These are phyloP conservation scores for Rubroboletus pulcherrimus DNA, from an alignment of 768 basidiomycete genomes.

Conservation along the genomic window DNA sequence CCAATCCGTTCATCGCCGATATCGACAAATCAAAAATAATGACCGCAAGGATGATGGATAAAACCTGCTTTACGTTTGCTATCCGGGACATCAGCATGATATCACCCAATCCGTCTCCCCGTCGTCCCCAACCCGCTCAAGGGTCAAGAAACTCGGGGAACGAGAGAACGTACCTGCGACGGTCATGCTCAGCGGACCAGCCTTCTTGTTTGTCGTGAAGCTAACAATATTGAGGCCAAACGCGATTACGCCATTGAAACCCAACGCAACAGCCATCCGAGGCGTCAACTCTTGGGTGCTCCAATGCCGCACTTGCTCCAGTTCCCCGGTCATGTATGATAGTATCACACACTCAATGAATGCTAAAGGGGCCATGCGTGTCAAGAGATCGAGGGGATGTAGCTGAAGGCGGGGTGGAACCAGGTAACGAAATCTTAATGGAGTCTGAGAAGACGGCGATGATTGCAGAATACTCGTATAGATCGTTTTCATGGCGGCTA, in stretches of 20 bases:
- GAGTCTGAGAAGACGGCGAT: conserved; percentile 22
- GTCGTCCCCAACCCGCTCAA: conserved; percentile 2
- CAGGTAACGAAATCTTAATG: conserved; percentile 19
- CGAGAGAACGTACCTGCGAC: conserved; percentile 63
- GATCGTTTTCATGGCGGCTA: conserved; percentile 93
- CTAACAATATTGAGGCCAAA: conserved; percentile 92
- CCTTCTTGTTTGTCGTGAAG: conserved; percentile 92
- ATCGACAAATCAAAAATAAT: conserved; percentile 80
- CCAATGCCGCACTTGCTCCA: conserved; percentile 54
- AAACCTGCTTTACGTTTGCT: conserved; percentile 92
- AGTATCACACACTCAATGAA: conserved; percentile 81
- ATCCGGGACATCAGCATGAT: conserved; percentile 8
- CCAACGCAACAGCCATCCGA: conserved; percentile 49
- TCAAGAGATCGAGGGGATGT: conserved; percentile 82
- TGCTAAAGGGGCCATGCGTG: conserved; percentile 88
- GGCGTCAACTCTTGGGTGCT: conserved; percentile 38
- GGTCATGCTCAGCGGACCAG: conserved; percentile 87
- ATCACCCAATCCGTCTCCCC: not conserved
- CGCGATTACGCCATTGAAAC: conserved; percentile 81
- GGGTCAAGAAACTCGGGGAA: not conserved
- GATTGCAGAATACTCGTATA: conserved; percentile 79
- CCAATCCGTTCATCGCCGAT: conserved; percentile 72
- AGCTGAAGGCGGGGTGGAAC: conserved; percentile 39
- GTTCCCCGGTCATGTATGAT: conserved; percentile 78
- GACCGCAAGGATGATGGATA: conserved; percentile 85